Base-by-base conservation (phyloP, 2,329 filamentous ascomycete genomes). In the Aspergillus piperis region DNA sequence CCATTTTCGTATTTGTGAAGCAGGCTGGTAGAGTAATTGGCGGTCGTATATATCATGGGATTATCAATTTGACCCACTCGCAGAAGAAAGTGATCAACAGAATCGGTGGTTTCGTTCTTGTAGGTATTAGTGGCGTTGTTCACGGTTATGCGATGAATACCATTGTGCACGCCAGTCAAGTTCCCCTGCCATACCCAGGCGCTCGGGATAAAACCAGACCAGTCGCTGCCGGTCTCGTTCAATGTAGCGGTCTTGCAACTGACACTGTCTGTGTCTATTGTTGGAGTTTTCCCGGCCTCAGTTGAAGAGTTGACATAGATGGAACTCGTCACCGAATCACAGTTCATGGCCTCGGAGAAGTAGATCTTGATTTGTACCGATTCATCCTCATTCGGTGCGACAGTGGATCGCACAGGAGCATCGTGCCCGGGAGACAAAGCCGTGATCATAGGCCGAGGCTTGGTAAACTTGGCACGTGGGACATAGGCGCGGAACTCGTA, bases 401-500 rank as follows among this genome's bases (percentile, higher is more conserved):
- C 77, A 27, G 72, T 79, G 0, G 85, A 86, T 15, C 80, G 59
- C 5, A 88, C 67, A 2, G 85, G 81, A 2, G 72, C 70, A 66
- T 89, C 87, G 64, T 89, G 86, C 2, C 86, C 85, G 3, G 86
- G 86, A 2, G 73, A 68, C 66, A 88, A 85, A 36, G 78, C 79
- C 6, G 86, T 88, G 64, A 88, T 80, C 71, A 84, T 81, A 0
- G 86, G 85, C 1, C 77, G 76, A 2, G 84, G 83, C n/a, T 72
- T 68, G 8, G 80, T 71, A 72, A 81, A 88, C 23, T 73, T 73
- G 0, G 76, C 74, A 23, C 77, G 75, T 0, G 82, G 84, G 1
- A 88, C 84, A 65, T 85, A 86, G 10, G 84, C 84, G 57, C 82
- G 82, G 73, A 82, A 88, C 42, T 82, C 85, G 68, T 81, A 88